Conservation (phyloP, 2,329 filamentous ascomycete species). For the Alternaria solani region DNA sequence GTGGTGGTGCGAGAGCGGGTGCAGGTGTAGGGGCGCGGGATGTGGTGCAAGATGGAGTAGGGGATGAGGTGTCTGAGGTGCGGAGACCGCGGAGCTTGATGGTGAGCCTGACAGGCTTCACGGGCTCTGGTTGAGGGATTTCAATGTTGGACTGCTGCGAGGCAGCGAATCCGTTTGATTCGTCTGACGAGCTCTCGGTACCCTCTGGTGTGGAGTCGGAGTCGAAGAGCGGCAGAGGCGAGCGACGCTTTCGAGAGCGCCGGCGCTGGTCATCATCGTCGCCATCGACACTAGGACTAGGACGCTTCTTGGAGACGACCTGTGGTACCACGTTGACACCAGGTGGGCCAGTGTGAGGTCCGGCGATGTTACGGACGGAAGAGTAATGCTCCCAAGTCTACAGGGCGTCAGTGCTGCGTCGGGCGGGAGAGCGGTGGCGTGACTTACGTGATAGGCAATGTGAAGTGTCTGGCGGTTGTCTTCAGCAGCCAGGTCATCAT, state of each 20-base stretch:
- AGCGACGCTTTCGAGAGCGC: slow-evolving; percentile 63
- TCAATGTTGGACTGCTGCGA: slow-evolving; percentile 38
- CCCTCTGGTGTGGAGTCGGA: slow-evolving; percentile 50
- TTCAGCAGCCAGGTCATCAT: slow-evolving; percentile 41
- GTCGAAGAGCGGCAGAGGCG: slow-evolving; percentile 56
- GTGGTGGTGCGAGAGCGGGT: not conserved
- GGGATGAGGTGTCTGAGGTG: slow-evolving; percentile 34
- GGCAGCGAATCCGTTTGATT: slow-evolving; percentile 39
- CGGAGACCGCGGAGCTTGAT: slow-evolving; percentile 45
- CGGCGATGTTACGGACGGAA: slow-evolving; percentile 68
- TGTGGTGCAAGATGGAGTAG: slow-evolving; percentile 27
- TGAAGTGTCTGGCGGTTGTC: slow-evolving; percentile 56
- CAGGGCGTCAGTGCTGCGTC: slow-evolving; percentile 28
- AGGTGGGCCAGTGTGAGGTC: slow-evolving; percentile 66
- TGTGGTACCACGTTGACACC: slow-evolving; percentile 51
- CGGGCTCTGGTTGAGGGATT: slow-evolving; percentile 27
- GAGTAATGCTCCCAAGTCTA: slow-evolving; percentile 73
- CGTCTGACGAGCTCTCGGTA: slow-evolving; percentile 48
- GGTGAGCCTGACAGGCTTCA: slow-evolving; percentile 40
- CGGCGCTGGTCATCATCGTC: slow-evolving; percentile 59
- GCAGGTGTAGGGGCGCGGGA: slow-evolving; percentile 24
- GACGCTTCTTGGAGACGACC: slow-evolving; percentile 53
- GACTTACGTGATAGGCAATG: slow-evolving; percentile 69
- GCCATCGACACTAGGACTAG: slow-evolving; percentile 61
- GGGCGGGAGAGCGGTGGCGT: not conserved